A percentile compares a stretch with the other conserved stretches of the same genome.
Conservation (phyloP, 129 eudicot genomes). For the Saussurea involucrata region DNA sequence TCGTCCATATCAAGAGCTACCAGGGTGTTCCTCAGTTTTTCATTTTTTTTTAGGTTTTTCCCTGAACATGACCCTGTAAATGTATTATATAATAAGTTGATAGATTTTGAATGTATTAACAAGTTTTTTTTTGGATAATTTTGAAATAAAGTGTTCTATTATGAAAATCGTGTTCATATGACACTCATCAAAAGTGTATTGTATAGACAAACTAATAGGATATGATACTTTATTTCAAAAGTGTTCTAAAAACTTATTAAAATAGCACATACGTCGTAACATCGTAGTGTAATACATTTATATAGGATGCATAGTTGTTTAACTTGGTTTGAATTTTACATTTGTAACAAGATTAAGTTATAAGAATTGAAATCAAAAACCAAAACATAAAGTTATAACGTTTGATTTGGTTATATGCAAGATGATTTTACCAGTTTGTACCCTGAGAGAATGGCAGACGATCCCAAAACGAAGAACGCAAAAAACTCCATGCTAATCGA, state of each 20-base stretch:
- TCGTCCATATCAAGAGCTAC: too few species aligned
- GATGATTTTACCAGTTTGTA: conserved; percentile 55
- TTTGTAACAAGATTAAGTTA: background rate
- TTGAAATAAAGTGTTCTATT: background rate
- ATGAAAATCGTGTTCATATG: too few species aligned
- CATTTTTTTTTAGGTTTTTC: too few species aligned
- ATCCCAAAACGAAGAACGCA: conserved; percentile 49
- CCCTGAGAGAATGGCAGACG: conserved; percentile 55
- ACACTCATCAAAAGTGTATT: too few species aligned
- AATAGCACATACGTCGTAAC: too few species aligned
- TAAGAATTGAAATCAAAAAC: background rate
- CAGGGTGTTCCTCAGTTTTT: too few species aligned
- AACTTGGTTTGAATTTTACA: background rate
- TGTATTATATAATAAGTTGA: background rate
- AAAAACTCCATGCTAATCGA: conserved; percentile 70
- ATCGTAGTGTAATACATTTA: too few species aligned
- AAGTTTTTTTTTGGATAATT: background rate
- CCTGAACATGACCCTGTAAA: too few species aligned
- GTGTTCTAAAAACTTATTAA: too few species aligned
- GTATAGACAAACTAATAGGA: too few species aligned
- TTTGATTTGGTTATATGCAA: conserved; percentile 18
- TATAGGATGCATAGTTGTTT: too few species aligned
- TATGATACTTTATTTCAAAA: background rate
- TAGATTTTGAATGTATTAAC: background rate
- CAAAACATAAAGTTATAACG: background rate